Evolutionary conservation across 352 stramenopile species (phyloP), one percentile per base, ranked within the genome.

Genomic region (Globisporangium alternatum): DNA sequence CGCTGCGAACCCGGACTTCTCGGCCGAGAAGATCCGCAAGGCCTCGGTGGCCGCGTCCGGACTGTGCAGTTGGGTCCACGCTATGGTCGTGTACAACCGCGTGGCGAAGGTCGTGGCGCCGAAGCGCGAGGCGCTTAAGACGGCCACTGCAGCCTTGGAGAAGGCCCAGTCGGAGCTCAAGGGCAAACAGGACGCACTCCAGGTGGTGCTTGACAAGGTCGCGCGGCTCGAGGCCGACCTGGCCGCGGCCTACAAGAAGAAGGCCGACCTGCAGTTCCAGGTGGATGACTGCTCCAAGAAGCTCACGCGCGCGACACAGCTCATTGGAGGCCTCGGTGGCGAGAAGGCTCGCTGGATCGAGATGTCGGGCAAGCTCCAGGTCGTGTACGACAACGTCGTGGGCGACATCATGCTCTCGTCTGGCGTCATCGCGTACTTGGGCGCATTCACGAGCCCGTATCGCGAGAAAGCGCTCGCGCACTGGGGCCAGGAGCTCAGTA

Each of bases 41-140:
- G 91, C 92, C 0, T 98, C 90, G 1, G 82, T 97, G 2, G 96
- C 96, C n/a, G 95, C 96, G 10, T 96, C 94, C 0, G 95, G 95
- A 8, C 68, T 99, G 4, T 98, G 94, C 61, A 95, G 79, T 62
- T 99, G 96, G 96, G 95, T 98, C 5, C 94, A 97, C 60, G 96
- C 96, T 4, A 98, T 99, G 93, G 93, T 98, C 1, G 90, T 98
- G 21, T 99, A 98, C 76, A 92, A 98, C 56, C 78, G 83, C 3
- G 94, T 99, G 12, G 89, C 90, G 0, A 97, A 97, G 49, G 82
- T 97, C 3, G 96, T 99, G 0, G 96, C 81, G 0, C 96, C 96
- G 0, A 99, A 98, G 74, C 81, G 91, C 25, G 89, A 95, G 62
- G 93, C 93, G 2, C 72, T 99, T 3, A 96, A 97, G 60, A 80